Evolutionary conservation across 305 asterid genomes (phyloP).

Genomic region (Andrographis paniculata): DNA sequence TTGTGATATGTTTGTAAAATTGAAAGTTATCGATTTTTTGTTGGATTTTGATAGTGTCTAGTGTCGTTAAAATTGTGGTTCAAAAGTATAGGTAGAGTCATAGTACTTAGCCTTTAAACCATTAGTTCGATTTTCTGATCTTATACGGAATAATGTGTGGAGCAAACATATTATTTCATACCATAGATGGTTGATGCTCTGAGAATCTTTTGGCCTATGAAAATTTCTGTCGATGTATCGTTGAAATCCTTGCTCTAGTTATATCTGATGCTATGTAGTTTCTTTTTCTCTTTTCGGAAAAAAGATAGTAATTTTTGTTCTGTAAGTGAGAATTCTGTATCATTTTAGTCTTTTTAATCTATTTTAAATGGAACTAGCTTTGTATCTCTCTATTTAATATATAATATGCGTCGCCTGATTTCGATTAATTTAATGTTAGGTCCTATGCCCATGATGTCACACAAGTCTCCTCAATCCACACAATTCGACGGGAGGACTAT

Average conservation of each 20-base stretch:
- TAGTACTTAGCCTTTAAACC: too few species aligned
- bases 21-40: not conserved
- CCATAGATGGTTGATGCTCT: not conserved
- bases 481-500: slow-evolving; percentile 46
- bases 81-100: too few species aligned
- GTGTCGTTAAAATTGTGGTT: too few species aligned
- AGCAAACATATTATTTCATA: not conserved
- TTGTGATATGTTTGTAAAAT: not conserved
- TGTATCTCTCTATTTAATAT: not conserved
- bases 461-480: slow-evolving; percentile 44
- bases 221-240: not conserved
- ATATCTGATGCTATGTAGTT: too few species aligned
- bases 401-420: slow-evolving; percentile 15
- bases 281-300: too few species aligned
- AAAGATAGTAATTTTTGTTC: too few species aligned
- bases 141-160: not conserved
- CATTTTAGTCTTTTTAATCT: too few species aligned
- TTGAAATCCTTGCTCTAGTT: too few species aligned
- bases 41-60: not conserved
- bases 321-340: too few species aligned
- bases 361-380: not conserved
- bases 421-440: slow-evolving; percentile 20
- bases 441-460: slow-evolving; percentile 30
- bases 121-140: too few species aligned
- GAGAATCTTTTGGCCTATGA: not conserved